These are phyloP conservation scores for Candida oleophila DNA, from an alignment of 805 yeast species.

Conservation along the genomic window DNA sequence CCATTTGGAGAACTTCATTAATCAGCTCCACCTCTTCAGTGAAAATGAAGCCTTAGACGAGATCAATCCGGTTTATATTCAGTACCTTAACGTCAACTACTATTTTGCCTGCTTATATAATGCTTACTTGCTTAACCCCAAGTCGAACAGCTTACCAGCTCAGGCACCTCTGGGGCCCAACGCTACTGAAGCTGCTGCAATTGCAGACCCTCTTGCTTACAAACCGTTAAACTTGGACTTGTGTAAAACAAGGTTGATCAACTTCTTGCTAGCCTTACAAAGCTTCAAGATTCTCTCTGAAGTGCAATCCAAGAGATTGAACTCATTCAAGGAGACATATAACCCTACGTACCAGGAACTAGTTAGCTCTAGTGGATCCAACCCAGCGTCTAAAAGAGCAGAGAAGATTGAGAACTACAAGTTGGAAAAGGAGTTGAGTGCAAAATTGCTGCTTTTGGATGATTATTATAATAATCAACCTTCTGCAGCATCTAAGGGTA, in stretches of 20 bases:
- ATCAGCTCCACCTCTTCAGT: constrained; percentile 61
- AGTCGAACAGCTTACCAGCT: neutral
- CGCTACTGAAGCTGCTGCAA: constrained; percentile 9
- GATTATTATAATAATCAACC: constrained; percentile 16
- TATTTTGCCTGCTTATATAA: constrained; percentile 43
- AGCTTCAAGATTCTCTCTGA: constrained; percentile 45
- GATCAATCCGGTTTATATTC: constrained; percentile 59
- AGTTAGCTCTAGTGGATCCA: constrained; percentile 12
- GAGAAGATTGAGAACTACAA: constrained; percentile 71
- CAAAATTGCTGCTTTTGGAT: constrained; percentile 41
- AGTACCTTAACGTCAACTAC: constrained; percentile 59
- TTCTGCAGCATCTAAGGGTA: neutral
- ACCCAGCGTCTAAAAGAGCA: constrained; percentile 54
- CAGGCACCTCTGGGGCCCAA: constrained; percentile 23
- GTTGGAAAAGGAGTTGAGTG: constrained; percentile 52
- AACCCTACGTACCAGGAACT: constrained; percentile 44
- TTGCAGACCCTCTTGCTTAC: constrained; percentile 16
- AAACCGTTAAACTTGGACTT: constrained; percentile 25
- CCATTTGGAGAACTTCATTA: constrained; percentile 43
- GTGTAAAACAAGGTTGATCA: constrained; percentile 43
- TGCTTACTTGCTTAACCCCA: constrained; percentile 18
- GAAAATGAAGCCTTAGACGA: constrained; percentile 72
- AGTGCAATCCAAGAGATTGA: constrained; percentile 36
- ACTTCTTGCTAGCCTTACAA: constrained; percentile 44
- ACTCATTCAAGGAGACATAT: constrained; percentile 37